Conservation (phyloP, 768 basidiomycete genomes). For the Lepiota venenata region DNA sequence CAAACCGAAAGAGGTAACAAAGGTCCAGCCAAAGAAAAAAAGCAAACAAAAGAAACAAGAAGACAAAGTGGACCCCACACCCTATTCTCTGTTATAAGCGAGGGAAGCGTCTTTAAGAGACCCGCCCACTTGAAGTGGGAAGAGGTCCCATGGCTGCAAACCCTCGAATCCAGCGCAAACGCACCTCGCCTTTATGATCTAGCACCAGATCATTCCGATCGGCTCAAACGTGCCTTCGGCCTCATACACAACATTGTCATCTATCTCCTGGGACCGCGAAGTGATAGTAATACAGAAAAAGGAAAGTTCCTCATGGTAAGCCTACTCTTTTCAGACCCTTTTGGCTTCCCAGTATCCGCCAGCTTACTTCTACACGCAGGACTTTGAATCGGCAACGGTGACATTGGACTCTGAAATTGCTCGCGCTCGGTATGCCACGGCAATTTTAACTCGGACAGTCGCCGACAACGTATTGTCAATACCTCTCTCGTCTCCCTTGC, state of each 20-base stretch:
- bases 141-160: conserved; percentile 2
- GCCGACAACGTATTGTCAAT: conserved; percentile 5
- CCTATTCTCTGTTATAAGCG: too few relatives aligned
- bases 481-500: background rate
- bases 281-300: background rate
- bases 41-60: too few relatives aligned
- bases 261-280: conserved; percentile 6
- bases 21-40: too few relatives aligned
- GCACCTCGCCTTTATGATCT: conserved; percentile 4
- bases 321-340: too few relatives aligned
- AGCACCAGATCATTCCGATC: background rate
- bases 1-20: too few relatives aligned
- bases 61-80: too few relatives aligned
- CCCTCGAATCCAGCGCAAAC: conserved; percentile 8
- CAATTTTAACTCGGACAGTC: background rate
- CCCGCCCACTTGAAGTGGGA: background rate
- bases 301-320: background rate
- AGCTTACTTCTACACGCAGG: background rate
- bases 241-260: conserved; percentile 8
- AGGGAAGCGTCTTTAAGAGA: background rate
- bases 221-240: conserved; percentile 6
- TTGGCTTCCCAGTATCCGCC: too few relatives aligned
- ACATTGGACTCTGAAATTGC: conserved; percentile 9
- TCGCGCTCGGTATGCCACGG: conserved; percentile 6
- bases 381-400: conserved; percentile 7